Evolutionary conservation across 1,284 basidiomycete species (phyloP).

Genomic region (Tilletiopsis washingtonensis): DNA sequence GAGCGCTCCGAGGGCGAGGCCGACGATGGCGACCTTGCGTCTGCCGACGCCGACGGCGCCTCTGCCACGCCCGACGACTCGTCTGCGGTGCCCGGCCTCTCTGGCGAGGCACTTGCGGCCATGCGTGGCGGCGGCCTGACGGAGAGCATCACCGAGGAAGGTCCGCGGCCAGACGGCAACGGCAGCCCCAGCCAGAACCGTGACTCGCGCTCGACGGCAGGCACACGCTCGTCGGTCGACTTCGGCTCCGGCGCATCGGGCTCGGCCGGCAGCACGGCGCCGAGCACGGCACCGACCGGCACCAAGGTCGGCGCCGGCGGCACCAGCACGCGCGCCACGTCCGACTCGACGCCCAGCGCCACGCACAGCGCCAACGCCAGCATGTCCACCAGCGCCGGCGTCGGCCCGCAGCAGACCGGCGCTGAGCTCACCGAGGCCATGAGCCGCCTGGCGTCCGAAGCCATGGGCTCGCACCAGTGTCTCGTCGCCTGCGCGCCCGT

Average conservation of each 20-base stretch:
- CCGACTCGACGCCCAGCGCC: constrained; percentile 15
- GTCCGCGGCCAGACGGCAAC: no score
- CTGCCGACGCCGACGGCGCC: constrained; percentile 3
- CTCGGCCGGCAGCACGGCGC: constrained; percentile 30
- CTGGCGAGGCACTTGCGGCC: no score
- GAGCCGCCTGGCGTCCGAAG: constrained; percentile 27
- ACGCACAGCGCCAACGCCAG: constrained; percentile 31
- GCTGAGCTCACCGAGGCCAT: constrained; percentile 31
- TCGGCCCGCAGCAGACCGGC: constrained; percentile 16
- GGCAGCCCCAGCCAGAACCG: constrained; percentile 9
- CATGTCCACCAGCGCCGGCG: constrained; percentile 12
- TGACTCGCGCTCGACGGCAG: constrained; percentile 34
- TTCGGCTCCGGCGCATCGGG: constrained; percentile 26
- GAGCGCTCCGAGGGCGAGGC: constrained; percentile 25
- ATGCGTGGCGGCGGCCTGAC: no score
- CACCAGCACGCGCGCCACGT: neutral
- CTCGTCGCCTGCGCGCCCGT: constrained; percentile 30
- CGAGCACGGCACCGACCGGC: constrained; percentile 19
- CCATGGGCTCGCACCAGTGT: constrained; percentile 39
- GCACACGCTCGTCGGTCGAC: constrained; percentile 34
- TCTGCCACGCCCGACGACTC: neutral
- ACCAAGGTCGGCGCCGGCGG: neutral
- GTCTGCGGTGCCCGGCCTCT: neutral
- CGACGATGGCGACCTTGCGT: neutral
- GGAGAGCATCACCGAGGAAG: no score